These are phyloP conservation scores for Plasmodium adleri DNA, from an alignment of 169 alveolate species.

Conservation along the genomic window DNA sequence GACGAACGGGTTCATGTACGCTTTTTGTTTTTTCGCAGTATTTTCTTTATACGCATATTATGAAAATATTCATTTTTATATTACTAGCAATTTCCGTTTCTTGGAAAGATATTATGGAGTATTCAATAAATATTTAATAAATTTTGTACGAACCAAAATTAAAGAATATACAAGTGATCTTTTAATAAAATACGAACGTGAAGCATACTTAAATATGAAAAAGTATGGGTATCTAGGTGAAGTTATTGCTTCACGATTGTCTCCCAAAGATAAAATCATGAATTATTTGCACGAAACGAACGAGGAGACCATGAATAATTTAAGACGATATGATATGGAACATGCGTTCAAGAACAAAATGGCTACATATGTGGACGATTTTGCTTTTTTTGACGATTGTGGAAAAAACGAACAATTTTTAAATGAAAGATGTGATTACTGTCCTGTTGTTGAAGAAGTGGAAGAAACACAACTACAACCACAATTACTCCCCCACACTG, in stretches of 20 bases:
- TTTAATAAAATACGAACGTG: neutral
- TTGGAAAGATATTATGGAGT: constrained; percentile 9
- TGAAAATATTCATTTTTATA: too few species aligned
- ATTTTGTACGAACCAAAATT: neutral
- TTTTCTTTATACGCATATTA: too few species aligned
- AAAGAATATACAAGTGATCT: constrained; percentile 3
- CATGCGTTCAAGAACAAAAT: too few species aligned
- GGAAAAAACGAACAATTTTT: constrained; percentile 7
- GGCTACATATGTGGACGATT: too few species aligned
- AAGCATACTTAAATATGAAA: neutral
- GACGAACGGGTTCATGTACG: too few species aligned
- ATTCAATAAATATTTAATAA: neutral
- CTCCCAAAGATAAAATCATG: neutral
- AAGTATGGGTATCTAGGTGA: neutral
- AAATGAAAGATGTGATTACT: constrained; percentile 4
- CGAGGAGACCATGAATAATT: neutral
- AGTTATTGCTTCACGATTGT: neutral
- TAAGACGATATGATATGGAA: too few species aligned
- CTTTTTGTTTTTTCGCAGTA: too few species aligned
- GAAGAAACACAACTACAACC: too few species aligned
- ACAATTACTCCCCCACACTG: too few species aligned
- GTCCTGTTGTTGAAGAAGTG: too few species aligned
- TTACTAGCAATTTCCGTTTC: constrained; percentile 17
- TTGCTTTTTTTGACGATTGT: constrained; percentile 5
- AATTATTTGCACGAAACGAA: neutral